Evolutionary conservation across 108 stramenopile species (phyloP), one percentile per base, ranked within the genome.

Genomic region (Pseudonitzschia multiseries): DNA sequence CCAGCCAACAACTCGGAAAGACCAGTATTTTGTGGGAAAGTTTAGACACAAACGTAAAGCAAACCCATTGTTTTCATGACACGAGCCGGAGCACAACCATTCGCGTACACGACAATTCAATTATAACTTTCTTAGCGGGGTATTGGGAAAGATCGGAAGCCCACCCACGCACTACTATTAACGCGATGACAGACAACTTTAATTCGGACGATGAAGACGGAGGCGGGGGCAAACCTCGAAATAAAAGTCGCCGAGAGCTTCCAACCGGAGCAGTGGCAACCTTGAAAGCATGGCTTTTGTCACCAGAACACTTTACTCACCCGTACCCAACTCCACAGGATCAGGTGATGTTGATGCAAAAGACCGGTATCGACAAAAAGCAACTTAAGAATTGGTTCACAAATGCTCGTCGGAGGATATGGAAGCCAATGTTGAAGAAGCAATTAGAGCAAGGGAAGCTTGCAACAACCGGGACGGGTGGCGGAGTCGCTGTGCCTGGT

Each of bases 321-420:
- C 96, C 96, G 5, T 96, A 95, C 79, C 94, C 94, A 36, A 94
- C 94, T 12, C 92, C 94, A 8, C 93, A 93, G 72, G 94, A 97
- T 73, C 96, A 96, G 71, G 79, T 82, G 27, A 85, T 89, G 89
- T 80, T 97, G 50, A 96, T 95, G 96, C 91, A 92, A 68, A 88
- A 91, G 80, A 97, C 96, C 21, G 95, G 96, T 18, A 96, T 97
- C 64, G 95, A 96, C 70, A 96, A 94, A 75, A 96, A 96, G 77
- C 96, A 97, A 75, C 82, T 97, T 36, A 97, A 97, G 81, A 97
- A 97, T 65, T 97, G 96, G 96, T 97, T 97, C 70, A 97, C 96
- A 51, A 97, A 97, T 73, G 96, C 96, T 3, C 73, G 96, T 57
- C 70, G 96, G 52, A 78, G 96, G 79, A 97, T 97, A 80, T 97